A percentile compares a stretch with the other conserved stretches of the same genome.
These are phyloP conservation scores for Achaetomium macrosporum DNA, from an alignment of 2,329 filamentous ascomycete species.

Conservation along the genomic window DNA sequence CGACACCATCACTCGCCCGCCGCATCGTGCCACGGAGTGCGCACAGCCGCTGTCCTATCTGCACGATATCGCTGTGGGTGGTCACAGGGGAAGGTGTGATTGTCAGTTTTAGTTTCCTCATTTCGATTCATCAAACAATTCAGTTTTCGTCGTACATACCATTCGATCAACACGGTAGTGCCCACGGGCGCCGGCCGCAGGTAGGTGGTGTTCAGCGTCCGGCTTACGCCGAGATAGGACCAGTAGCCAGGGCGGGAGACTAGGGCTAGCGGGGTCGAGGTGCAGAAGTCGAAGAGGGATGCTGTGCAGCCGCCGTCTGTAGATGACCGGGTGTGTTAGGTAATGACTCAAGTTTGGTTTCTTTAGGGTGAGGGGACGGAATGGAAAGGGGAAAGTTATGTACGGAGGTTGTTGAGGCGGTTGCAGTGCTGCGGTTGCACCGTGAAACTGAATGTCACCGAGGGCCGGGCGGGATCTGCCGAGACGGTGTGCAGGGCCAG, in stretches of 20 bases:
- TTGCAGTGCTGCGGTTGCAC: slow-evolving; percentile 47
- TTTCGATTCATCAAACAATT: no score
- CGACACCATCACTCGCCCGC: slow-evolving; percentile 44
- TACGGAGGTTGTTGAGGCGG: slow-evolving; percentile 44
- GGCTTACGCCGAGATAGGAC: slow-evolving; percentile 56
- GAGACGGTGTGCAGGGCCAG: slow-evolving; percentile 37
- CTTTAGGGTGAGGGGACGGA: no score
- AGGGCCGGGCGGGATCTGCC: slow-evolving; percentile 32
- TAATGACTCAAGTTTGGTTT: no score
- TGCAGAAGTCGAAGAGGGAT: slow-evolving; percentile 62
- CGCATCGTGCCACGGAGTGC: slow-evolving; percentile 51
- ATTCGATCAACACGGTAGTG: slow-evolving; percentile 46
- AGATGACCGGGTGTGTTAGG: neutral
- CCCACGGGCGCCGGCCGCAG: slow-evolving; percentile 54
- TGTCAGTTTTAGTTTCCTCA: no score
- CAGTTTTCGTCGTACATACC: slow-evolving; percentile 18
- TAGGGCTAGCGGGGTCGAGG: slow-evolving; percentile 52
- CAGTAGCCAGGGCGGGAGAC: slow-evolving; percentile 56
- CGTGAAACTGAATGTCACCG: slow-evolving; percentile 30
- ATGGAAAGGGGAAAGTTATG: neutral
- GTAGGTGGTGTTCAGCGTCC: slow-evolving; percentile 62
- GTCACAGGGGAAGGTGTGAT: neutral
- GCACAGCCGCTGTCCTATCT: slow-evolving; percentile 49
- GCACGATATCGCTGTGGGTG: slow-evolving; percentile 42
- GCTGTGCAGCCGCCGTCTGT: slow-evolving; percentile 55